These are phyloP conservation scores for Marvania coccoides DNA, from an alignment of 139 green algal genomes.

Conservation along the genomic window DNA sequence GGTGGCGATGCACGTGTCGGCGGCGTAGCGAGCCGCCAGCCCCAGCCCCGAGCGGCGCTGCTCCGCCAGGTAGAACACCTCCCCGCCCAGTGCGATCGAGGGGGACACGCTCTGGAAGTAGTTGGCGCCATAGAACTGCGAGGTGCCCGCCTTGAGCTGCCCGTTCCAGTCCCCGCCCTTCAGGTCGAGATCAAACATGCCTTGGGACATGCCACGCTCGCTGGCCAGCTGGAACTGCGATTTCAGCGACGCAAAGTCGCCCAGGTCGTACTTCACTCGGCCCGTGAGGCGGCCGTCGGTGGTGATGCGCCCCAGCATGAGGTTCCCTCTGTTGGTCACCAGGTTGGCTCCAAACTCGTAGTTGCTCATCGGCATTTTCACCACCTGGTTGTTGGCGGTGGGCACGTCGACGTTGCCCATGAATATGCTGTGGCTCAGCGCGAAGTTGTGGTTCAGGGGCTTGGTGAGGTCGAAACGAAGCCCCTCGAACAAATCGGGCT, in stretches of 20 bases:
- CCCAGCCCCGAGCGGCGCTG: constrained; percentile 62
- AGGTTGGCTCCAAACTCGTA: constrained; percentile 99
- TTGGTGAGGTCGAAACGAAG: constrained; percentile 96
- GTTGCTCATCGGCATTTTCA: constrained; percentile 82
- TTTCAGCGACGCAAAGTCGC: constrained; percentile 65
- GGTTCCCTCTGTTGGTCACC: constrained; percentile 67
- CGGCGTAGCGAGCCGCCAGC: constrained; percentile 61
- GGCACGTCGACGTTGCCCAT: constrained; percentile 92
- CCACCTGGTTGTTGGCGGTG: constrained; percentile 43
- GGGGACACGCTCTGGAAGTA: constrained; percentile 94
- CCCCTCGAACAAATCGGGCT: constrained; percentile 96
- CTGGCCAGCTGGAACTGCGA: constrained; percentile 77
- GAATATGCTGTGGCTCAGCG: constrained; percentile 86
- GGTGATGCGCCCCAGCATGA: constrained; percentile 83
- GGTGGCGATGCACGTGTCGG: constrained; percentile 67
- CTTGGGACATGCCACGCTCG: constrained; percentile 61
- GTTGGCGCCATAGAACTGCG: constrained; percentile 87
- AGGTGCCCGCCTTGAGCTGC: constrained; percentile 92
- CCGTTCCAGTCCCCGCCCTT: constrained; percentile 90
- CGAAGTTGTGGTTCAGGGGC: constrained; percentile 96
- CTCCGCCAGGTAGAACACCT: constrained; percentile 90
- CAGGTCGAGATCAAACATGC: constrained; percentile 54
- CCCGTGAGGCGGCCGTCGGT: constrained; percentile 79
- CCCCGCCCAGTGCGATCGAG: constrained; percentile 63
- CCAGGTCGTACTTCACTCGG: constrained; percentile 83